Evolutionary conservation across 2,329 filamentous ascomycete species (phyloP).

Genomic region (Exophiala lecanii-corni): DNA sequence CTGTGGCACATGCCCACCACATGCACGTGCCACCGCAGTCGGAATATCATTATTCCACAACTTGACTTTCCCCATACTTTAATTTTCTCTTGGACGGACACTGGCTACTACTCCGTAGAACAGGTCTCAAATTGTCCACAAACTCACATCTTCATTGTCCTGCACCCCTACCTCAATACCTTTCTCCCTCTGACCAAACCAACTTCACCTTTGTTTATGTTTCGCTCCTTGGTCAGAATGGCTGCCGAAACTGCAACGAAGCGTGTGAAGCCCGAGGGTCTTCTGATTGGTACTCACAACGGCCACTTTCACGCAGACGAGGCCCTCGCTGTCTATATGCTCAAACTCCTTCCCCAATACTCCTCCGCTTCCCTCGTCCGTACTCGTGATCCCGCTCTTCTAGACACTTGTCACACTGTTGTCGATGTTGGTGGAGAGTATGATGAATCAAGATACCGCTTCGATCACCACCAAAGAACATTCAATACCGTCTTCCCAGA

Average conservation of each 20-base stretch:
- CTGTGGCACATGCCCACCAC: no score
- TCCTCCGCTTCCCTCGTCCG: slow-evolving; percentile 68
- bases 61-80: no score
- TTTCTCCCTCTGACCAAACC: no score
- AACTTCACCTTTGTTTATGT: slow-evolving; percentile 25
- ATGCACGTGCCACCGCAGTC: no score
- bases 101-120: no score
- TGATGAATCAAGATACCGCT: slow-evolving; percentile 69
- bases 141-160: no score
- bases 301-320: slow-evolving; percentile 99
- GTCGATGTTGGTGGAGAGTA: slow-evolving; percentile 98
- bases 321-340: slow-evolving; percentile 92
- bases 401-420: slow-evolving; percentile 84
- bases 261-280: slow-evolving; percentile 70
- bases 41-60: no score
- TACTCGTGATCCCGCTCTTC: slow-evolving; percentile 74
- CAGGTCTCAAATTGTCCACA: no score
- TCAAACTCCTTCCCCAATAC: slow-evolving; percentile 83
- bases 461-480: slow-evolving; percentile 94
- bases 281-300: slow-evolving; percentile 88
- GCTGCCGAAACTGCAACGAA: slow-evolving; percentile 67
- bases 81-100: no score
- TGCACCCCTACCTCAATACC: no score
- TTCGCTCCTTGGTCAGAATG: slow-evolving; percentile 53
- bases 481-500: slow-evolving; percentile 82